Evolutionary conservation across 495 filamentous ascomycete genomes (phyloP).

Genomic region (Hypoxylon lenormandii): DNA sequence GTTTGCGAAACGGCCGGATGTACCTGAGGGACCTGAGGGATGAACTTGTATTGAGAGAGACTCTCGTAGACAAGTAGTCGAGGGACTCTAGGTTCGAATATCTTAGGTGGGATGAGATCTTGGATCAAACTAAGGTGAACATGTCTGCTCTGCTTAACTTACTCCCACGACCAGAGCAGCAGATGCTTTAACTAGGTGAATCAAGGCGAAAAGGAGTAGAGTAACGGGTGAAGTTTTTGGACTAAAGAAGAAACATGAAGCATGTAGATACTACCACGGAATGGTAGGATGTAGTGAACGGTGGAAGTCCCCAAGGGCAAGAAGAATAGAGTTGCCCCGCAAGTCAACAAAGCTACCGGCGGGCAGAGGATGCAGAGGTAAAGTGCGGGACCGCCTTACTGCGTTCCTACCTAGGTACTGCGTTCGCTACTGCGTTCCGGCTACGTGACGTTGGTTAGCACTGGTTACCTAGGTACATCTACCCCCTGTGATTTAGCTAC

Average conservation of each 20-base stretch:
- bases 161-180: conserved; percentile 5
- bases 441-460: conserved; percentile 30
- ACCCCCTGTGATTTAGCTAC: no score
- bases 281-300: not conserved
- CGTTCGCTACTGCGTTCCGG: no score
- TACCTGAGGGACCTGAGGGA: conserved; percentile 1
- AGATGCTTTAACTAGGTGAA: no score
- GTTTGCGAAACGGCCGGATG: conserved; percentile 6
- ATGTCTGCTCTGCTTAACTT: conserved; percentile 14
- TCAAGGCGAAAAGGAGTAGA: conserved; percentile 8
- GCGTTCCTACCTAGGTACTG: conserved; percentile 8
- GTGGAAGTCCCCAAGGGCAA: conserved; percentile 18
- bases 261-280: conserved; percentile 11
- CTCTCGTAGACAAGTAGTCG: conserved; percentile 7
- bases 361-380: not conserved
- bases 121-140: conserved; percentile 25
- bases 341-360: conserved; percentile 1
- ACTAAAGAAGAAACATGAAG: not conserved
- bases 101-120: conserved; percentile 2
- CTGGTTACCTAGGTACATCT: not conserved
- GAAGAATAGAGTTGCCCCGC: conserved; percentile 8
- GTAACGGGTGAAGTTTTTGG: not conserved
- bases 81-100: conserved; percentile 7
- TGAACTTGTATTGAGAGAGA: conserved; percentile 2
- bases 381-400: not conserved